Percentiles rank a stretch among this genome's conserved stretches.
These are phyloP conservation scores for Komagataella kurtzmanii DNA, from an alignment of 805 yeast species.

Conservation along the genomic window DNA sequence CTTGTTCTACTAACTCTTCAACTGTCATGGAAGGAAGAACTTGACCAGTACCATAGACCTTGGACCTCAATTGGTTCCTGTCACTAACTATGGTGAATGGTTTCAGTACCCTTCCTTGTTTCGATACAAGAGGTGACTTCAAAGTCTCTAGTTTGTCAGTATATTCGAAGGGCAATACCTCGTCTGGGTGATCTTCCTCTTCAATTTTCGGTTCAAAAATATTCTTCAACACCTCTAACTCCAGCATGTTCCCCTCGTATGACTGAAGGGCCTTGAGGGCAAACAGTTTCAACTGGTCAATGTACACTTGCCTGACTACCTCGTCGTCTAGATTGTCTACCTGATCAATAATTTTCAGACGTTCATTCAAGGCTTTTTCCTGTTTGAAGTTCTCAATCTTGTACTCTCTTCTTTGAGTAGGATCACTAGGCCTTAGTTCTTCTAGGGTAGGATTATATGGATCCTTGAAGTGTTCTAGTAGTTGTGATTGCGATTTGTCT, in stretches of 20 bases:
- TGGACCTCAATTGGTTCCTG: conserved; percentile 39
- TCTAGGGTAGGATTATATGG: conserved; percentile 26
- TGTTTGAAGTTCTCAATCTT: conserved; percentile 58
- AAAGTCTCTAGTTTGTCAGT: conserved; percentile 51
- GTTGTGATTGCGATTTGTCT: conserved; percentile 18
- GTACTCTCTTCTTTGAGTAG: conserved; percentile 43
- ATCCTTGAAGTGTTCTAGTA: conserved; percentile 25
- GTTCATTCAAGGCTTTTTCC: conserved; percentile 40
- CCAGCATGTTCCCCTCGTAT: conserved; percentile 51
- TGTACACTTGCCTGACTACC: conserved; percentile 34
- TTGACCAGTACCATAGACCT: conserved; percentile 88
- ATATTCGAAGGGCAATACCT: conserved; percentile 20
- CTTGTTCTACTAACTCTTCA: conserved; percentile 83
- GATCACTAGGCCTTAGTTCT: conserved; percentile 20
- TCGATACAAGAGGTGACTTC: conserved; percentile 41
- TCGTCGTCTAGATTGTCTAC: conserved; percentile 48
- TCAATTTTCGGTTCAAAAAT: conserved; percentile 19
- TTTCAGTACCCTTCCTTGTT: conserved; percentile 64
- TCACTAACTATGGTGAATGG: conserved; percentile 70
- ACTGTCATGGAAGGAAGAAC: conserved; percentile 87
- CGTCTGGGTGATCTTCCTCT: conserved; percentile 5
- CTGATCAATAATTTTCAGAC: conserved; percentile 21
- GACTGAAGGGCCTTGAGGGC: conserved; percentile 39
- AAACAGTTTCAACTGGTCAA: conserved; percentile 39
- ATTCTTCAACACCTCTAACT: conserved; percentile 43